Conservation (phyloP, 2,329 filamentous ascomycete species). For the Phialophora verrucosa region DNA sequence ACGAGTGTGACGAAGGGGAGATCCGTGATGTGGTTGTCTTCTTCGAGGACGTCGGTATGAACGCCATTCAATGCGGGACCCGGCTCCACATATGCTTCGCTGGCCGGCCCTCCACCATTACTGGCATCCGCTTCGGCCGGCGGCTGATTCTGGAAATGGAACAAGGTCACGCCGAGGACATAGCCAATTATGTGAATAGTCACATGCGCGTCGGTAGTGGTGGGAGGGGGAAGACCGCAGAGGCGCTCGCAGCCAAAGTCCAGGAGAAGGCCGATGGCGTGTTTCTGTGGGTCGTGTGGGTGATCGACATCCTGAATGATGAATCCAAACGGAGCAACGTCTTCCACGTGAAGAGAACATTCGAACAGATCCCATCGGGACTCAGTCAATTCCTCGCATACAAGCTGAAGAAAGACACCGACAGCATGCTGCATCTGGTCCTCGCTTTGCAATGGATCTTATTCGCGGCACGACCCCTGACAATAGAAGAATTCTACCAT, state of each 20-base stretch:
- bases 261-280: slow-evolving; percentile 49
- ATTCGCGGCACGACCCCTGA: slow-evolving; percentile 47
- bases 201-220: slow-evolving; percentile 36
- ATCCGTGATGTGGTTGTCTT: neutral
- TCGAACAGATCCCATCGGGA: slow-evolving; percentile 49
- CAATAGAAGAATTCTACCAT: slow-evolving; percentile 50
- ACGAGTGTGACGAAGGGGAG: slow-evolving; percentile 48
- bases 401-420: slow-evolving; percentile 56
- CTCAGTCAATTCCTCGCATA: slow-evolving; percentile 58
- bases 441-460: slow-evolving; percentile 32
- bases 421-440: slow-evolving; percentile 52
- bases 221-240: slow-evolving; percentile 33
- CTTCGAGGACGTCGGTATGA: neutral
- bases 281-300: slow-evolving; percentile 56
- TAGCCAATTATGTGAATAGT: neutral
- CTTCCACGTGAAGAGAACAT: slow-evolving; percentile 41
- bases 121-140: neutral
- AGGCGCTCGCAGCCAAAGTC: slow-evolving; percentile 44
- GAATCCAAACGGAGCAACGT: slow-evolving; percentile 45
- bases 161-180: neutral
- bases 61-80: neutral
- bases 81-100: neutral
- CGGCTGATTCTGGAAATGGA: neutral
- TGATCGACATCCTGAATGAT: slow-evolving; percentile 54
- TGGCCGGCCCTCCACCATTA: neutral